phyloP scores from a whole-genome alignment of 2,329 filamentous ascomycete species.

The Calonectria fujianensis region DNA sequence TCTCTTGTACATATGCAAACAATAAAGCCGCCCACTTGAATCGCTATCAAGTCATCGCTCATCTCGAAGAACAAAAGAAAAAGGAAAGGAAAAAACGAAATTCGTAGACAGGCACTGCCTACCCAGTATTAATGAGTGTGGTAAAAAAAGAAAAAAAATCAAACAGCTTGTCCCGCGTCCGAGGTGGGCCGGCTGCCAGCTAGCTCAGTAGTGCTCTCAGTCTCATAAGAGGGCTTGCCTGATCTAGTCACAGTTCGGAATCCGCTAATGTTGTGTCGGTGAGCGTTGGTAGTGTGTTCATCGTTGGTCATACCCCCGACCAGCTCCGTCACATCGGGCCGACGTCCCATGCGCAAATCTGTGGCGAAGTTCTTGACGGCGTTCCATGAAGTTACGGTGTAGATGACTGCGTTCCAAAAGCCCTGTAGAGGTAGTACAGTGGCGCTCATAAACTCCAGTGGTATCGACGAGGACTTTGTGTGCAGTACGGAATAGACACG shows the following conservation, averaged over 20 bases:
- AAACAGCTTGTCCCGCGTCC: slow-evolving; percentile 54
- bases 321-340: slow-evolving; percentile 60
- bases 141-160: neutral
- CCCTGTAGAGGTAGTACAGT: slow-evolving; percentile 88
- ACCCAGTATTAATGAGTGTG: slow-evolving; percentile 16
- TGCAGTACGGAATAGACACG: slow-evolving; percentile 82
- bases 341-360: slow-evolving; percentile 59
- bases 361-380: slow-evolving; percentile 72
- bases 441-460: slow-evolving; percentile 81
- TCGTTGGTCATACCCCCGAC: slow-evolving; percentile 51
- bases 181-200: slow-evolving; percentile 63
- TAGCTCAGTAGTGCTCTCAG: slow-evolving; percentile 72
- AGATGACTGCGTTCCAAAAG: slow-evolving; percentile 90
- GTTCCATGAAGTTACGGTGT: slow-evolving; percentile 80
- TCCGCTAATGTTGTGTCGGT: slow-evolving; percentile 51
- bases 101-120: neutral
- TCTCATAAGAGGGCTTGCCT: slow-evolving; percentile 63
- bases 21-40: slow-evolving; percentile 17
- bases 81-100: neutral
- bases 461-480: slow-evolving; percentile 69
- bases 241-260: slow-evolving; percentile 59
- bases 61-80: slow-evolving; percentile 15
- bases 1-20: slow-evolving; percentile 23
- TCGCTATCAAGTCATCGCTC: slow-evolving; percentile 24
- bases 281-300: slow-evolving; percentile 35